Evolutionary conservation across 106 monocot genomes (phyloP).

Genomic region (Agapanthus africanus): DNA sequence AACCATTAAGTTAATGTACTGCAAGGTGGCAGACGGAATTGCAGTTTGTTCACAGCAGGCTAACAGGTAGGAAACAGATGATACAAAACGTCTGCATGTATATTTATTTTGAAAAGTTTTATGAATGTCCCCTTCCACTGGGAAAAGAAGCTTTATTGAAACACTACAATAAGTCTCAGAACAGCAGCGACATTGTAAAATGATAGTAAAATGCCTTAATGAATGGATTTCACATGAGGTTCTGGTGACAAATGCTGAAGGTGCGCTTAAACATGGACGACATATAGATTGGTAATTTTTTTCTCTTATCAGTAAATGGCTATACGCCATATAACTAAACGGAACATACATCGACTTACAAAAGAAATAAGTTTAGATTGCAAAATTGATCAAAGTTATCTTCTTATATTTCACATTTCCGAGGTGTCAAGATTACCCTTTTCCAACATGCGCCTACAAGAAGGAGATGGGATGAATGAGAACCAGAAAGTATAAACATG

Average conservation of each 20-base stretch:
- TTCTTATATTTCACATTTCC: constrained; percentile 16
- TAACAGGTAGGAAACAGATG: background rate
- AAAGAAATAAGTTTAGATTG: too few relatives aligned
- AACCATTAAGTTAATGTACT: too few relatives aligned
- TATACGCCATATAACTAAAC: too few relatives aligned
- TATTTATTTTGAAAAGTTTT: background rate
- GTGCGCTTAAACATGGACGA: background rate
- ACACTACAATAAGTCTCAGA: background rate
- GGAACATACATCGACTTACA: too few relatives aligned
- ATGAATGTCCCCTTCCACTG: background rate
- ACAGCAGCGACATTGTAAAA: background rate
- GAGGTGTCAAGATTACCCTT: constrained; percentile 53
- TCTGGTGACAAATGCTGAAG: background rate
- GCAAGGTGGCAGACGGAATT: background rate
- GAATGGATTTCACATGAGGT: background rate
- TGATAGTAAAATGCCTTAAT: too few relatives aligned
- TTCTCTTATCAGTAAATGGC: background rate
- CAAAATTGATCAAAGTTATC: too few relatives aligned
- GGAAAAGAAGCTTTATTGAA: background rate
- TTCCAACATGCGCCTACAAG: constrained; percentile 91
- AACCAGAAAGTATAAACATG: too few relatives aligned
- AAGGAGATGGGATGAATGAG: constrained; percentile 8
- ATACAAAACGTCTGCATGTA: background rate
- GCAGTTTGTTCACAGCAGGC: background rate
- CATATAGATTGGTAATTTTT: background rate